phyloP scores from a whole-genome alignment of 108 stramenopile species.

The Pseudonitzschia delicatissima region DNA sequence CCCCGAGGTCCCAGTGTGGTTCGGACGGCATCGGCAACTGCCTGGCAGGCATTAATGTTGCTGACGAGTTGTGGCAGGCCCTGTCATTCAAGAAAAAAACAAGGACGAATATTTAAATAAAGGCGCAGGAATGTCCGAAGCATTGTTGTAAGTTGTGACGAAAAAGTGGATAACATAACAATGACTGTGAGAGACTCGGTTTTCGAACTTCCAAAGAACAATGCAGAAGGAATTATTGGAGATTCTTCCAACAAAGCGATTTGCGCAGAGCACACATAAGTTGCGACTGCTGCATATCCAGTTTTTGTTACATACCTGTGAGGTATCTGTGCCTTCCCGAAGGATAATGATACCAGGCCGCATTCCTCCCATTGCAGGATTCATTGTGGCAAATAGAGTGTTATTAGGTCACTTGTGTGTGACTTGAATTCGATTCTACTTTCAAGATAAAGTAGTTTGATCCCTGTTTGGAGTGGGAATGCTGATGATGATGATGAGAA shows the following conservation, averaged over 20 bases:
- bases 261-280: neutral
- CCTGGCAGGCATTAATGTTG: slow-evolving; percentile 99
- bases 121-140: too few species aligned
- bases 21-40: slow-evolving; percentile 95
- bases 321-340: slow-evolving; percentile 97
- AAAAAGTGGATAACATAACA: too few species aligned
- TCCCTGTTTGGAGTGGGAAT: too few species aligned
- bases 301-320: slow-evolving; percentile 78
- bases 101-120: neutral
- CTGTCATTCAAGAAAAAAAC: slow-evolving; percentile 38
- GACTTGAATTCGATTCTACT: too few species aligned
- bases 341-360: slow-evolving; percentile 96
- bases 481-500: too few species aligned
- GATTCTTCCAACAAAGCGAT: too few species aligned
- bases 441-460: too few species aligned
- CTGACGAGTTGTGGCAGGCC: slow-evolving; percentile 97
- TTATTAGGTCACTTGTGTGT: too few species aligned
- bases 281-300: neutral
- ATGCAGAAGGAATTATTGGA: too few species aligned
- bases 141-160: too few species aligned
- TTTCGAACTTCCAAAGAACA: too few species aligned
- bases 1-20: slow-evolving; percentile 97
- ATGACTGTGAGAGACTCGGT: too few species aligned
- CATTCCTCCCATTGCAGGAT: slow-evolving; percentile 52
- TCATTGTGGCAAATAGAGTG: neutral